phyloP scores from a whole-genome alignment of 2,329 filamentous ascomycete genomes.

The Cordyceps fumosorosea region DNA sequence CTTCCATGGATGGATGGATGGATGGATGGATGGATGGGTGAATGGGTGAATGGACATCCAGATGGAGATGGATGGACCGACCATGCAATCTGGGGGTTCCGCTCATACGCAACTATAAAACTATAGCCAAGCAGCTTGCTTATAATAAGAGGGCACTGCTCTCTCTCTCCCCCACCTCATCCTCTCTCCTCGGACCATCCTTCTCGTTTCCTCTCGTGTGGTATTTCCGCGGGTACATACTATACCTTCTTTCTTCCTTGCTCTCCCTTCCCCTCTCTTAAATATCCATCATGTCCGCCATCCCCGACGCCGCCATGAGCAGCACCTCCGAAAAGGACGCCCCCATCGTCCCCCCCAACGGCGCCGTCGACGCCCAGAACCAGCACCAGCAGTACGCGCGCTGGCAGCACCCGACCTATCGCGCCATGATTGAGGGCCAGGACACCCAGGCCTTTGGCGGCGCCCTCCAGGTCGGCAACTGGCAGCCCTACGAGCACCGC shows the following conservation, averaged over 20 bases:
- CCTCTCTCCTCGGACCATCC: background rate
- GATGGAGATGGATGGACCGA: background rate
- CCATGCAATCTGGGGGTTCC: background rate
- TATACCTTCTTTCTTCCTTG: background rate
- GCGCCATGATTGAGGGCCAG: constrained; percentile 8
- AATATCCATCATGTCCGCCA: constrained; percentile 2
- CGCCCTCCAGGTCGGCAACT: constrained; percentile 64
- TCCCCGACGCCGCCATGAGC: background rate
- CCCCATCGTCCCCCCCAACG: background rate
- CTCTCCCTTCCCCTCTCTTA: too few species aligned
- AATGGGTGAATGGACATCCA: background rate
- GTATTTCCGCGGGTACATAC: background rate
- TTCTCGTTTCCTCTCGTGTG: background rate
- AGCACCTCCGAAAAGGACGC: constrained; percentile 16
- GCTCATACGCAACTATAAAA: background rate
- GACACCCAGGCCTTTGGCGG: constrained; percentile 54
- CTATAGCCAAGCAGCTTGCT: background rate
- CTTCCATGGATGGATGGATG: background rate
- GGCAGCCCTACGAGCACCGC: constrained; percentile 57
- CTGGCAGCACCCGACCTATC: constrained; percentile 4
- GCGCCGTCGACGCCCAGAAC: constrained; percentile 16
- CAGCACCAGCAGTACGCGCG: constrained; percentile 14
- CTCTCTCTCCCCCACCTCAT: background rate
- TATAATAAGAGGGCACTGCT: background rate
- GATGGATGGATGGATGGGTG: too few species aligned